Evolutionary conservation across 257 asterid genomes (phyloP).

Genomic region (Ocimum tenuiflorum): DNA sequence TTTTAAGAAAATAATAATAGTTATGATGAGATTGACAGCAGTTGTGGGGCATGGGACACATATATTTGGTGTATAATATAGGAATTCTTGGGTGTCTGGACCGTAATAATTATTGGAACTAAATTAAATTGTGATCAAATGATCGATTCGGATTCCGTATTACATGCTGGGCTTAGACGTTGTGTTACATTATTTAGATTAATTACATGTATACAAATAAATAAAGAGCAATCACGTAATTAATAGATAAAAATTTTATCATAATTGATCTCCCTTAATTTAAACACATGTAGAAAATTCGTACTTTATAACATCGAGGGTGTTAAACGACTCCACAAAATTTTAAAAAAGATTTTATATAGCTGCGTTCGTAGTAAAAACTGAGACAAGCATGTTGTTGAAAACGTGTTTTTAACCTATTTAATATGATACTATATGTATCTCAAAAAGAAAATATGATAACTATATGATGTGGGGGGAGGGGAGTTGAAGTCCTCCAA

Average conservation of each 20-base stretch:
- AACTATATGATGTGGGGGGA: neutral
- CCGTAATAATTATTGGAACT: slow-evolving; percentile 9
- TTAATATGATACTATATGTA: too few species aligned
- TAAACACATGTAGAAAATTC: too few species aligned
- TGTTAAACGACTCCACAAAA: slow-evolving; percentile 24
- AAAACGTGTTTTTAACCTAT: neutral
- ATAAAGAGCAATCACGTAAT: too few species aligned
- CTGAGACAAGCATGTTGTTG: too few species aligned
- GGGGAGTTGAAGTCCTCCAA: neutral
- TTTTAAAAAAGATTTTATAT: neutral
- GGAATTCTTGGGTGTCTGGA: neutral
- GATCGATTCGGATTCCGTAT: too few species aligned
- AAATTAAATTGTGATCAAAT: slow-evolving; percentile 2
- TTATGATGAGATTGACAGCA: slow-evolving; percentile 78
- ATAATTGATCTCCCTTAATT: too few species aligned
- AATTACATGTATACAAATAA: too few species aligned
- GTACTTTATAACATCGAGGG: too few species aligned
- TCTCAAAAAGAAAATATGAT: neutral
- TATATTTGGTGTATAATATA: slow-evolving; percentile 53
- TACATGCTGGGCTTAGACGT: too few species aligned
- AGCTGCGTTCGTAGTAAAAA: neutral
- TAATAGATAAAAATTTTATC: too few species aligned
- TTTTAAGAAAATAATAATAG: slow-evolving; percentile 32
- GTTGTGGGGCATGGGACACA: slow-evolving; percentile 60
- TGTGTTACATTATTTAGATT: too few species aligned